Conservation (phyloP, 805 yeast genomes). For the Allodekkera sacchari region DNA sequence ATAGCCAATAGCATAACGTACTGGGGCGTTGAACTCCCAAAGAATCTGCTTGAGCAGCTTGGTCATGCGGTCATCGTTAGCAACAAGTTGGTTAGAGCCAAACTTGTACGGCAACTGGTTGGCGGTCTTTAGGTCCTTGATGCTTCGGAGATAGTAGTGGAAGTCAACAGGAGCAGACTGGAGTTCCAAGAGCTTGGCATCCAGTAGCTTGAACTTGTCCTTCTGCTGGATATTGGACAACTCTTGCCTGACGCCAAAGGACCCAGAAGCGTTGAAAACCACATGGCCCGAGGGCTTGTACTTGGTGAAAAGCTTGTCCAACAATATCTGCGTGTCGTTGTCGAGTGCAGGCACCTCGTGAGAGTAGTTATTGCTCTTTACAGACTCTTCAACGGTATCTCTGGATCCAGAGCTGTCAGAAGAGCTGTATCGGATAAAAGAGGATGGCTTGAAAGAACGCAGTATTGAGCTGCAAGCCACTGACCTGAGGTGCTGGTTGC, state of each 20-base stretch:
- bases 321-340: constrained; percentile 9
- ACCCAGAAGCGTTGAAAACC: constrained; percentile 9
- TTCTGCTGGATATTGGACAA: constrained; percentile 13
- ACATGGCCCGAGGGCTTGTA: constrained; percentile 16
- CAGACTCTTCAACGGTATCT: no score
- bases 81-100: constrained; percentile 50
- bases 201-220: constrained; percentile 19
- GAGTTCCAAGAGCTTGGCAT: constrained; percentile 21
- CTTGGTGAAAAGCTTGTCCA: constrained; percentile 22
- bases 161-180: constrained; percentile 26
- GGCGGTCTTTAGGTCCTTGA: constrained; percentile 24
- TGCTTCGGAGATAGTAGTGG: constrained; percentile 25
- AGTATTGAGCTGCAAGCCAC: no score
- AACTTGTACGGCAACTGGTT: constrained; percentile 47
- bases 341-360: no score
- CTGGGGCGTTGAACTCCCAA: constrained; percentile 59
- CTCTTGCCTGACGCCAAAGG: constrained; percentile 13
- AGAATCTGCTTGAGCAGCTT: constrained; percentile 37
- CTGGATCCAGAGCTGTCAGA: no score
- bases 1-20: constrained; percentile 80
- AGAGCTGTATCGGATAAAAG: no score
- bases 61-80: constrained; percentile 33
- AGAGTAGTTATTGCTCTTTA: no score
- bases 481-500: no score
- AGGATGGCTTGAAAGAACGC: no score